Evolutionary conservation across 495 filamentous ascomycete genomes (phyloP), one percentile per base, ranked within the genome.

Genomic region (Neurospora discreta): DNA sequence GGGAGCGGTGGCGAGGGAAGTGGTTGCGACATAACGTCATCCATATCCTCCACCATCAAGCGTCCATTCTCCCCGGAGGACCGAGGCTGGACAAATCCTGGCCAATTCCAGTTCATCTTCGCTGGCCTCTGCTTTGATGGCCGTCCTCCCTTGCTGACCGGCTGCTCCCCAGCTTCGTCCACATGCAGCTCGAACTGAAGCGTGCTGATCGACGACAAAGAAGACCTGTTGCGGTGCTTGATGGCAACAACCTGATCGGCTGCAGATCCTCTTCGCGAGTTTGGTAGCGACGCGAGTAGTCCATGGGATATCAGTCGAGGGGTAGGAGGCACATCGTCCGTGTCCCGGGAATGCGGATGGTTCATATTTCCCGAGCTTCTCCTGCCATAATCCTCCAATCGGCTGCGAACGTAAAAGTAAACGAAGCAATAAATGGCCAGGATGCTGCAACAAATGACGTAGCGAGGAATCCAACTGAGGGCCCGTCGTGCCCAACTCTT

Each of bases 391-490:
- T 78, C 76, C 16, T 71, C 70, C 75, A 82, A 77, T 36, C 77
- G 39, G 39, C 75, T 72, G 18, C 84, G 81, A 15, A 91, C 87
- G 73, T 92, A 90, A n/a, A 89, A 76, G 76, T 93, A 92, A 39
- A 93, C 89, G 3, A 86, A 84, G 33, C 85, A 79, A 72, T 92
- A 92, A 11, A 92, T 87, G 68, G 82, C 75, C 13, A 91, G 74
- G 71, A 92, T 88, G 52, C 84, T 81, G 41, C 83, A 78, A 74
- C 89, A 86, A 39, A 93, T 89, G 33, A 91, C 69, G 72, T 93
- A 94, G 39, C 91, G 85, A 39, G 91, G 91, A 18, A 89, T 83
- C 91, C 91, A 94, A 68, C 85, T 85, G 39, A 93, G 82, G 4
- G 85, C 87, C 39, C 90, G 81, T 42, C 89, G 85, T 73, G 88